Conservation (phyloP, 2,329 filamentous ascomycete species). For the Chalaropsis ovoidea region DNA sequence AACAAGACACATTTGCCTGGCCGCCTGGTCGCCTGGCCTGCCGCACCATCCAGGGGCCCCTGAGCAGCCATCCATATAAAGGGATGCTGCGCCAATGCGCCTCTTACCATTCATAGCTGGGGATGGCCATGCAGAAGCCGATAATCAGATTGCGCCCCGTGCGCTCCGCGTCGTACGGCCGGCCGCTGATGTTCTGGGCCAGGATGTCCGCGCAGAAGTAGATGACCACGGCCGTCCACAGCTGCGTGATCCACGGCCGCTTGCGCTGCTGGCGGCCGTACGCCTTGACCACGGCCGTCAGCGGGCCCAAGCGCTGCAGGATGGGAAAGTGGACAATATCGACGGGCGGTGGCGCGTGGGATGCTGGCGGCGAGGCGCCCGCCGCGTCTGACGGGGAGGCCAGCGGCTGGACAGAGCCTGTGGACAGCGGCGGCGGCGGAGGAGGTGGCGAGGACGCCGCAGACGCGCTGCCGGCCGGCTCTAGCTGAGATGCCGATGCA, state of each 20-base stretch:
- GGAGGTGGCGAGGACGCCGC: background rate
- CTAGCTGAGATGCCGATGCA: background rate
- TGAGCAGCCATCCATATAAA: too few relatives aligned
- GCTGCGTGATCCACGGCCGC: conserved; percentile 68
- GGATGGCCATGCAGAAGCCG: conserved; percentile 54
- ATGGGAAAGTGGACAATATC: conserved; percentile 31
- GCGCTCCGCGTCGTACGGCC: conserved; percentile 56
- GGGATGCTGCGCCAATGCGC: background rate
- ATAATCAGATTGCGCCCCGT: conserved; percentile 65
- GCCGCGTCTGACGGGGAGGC: background rate
- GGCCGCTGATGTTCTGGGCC: conserved; percentile 58
- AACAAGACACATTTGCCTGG: background rate
- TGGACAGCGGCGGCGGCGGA: background rate
- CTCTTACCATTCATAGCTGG: conserved; percentile 68
- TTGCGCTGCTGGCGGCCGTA: conserved; percentile 63
- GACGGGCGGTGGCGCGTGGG: background rate
- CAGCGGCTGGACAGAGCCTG: background rate
- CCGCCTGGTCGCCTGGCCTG: too few relatives aligned
- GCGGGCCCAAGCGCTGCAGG: conserved; percentile 49
- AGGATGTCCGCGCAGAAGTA: conserved; percentile 69
- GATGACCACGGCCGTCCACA: conserved; percentile 64
- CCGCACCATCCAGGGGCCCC: background rate
- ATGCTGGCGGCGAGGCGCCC: background rate
- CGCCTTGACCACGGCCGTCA: conserved; percentile 44
- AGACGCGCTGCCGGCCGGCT: background rate